Conservation (phyloP, 202 grass and related monocot genomes). For the Panicum hallii region DNA sequence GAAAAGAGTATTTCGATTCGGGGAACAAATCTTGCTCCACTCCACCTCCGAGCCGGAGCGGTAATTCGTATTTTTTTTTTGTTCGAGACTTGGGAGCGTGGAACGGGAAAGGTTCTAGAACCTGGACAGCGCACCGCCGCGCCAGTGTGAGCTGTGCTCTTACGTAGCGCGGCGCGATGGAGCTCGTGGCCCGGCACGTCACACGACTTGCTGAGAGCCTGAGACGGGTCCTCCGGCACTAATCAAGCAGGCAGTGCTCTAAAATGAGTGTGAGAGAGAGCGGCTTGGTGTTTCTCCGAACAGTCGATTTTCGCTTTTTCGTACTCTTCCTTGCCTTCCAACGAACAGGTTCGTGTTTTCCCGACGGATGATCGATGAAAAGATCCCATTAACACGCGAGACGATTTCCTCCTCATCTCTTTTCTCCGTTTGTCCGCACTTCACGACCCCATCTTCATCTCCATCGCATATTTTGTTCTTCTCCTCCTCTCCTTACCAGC, state of each 20-base stretch:
- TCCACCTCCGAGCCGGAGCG: too few relatives aligned
- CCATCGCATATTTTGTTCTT: too few relatives aligned
- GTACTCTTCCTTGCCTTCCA: background rate
- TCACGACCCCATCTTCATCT: background rate
- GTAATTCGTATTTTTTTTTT: too few relatives aligned
- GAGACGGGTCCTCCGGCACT: too few relatives aligned
- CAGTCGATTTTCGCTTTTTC: background rate
- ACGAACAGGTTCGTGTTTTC: background rate
- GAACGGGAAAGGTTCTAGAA: slow-evolving; percentile 6
- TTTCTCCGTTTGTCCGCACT: background rate
- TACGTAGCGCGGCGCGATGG: background rate
- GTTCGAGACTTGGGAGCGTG: background rate
- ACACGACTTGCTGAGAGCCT: too few relatives aligned
- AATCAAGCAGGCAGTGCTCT: too few relatives aligned
- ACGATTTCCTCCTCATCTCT: too few relatives aligned
- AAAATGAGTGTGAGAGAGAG: too few relatives aligned
- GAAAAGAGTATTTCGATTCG: too few relatives aligned
- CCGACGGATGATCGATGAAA: background rate
- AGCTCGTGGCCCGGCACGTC: too few relatives aligned
- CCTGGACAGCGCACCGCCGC: background rate
- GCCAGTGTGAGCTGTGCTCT: background rate
- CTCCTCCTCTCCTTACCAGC: too few relatives aligned
- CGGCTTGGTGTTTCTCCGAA: background rate
- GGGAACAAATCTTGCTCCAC: background rate
- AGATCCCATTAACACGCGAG: background rate